Conservation (phyloP, 441 rosid species). For the Euphorbia schlechtendalii region DNA sequence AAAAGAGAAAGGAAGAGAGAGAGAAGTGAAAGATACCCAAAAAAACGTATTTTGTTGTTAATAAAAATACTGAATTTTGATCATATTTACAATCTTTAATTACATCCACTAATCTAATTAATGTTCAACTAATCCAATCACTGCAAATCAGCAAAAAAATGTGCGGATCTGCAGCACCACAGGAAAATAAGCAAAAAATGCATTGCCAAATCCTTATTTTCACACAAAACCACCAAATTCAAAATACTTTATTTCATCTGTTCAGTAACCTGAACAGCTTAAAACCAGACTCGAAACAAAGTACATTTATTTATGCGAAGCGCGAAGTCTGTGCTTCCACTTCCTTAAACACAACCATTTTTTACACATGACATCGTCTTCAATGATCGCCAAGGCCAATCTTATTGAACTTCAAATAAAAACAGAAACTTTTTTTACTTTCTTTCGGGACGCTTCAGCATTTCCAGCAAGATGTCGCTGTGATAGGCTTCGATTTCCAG, state of each 20-base stretch:
- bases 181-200: no score
- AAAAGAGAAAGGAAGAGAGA: no score
- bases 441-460: constrained; percentile 21
- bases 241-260: constrained; percentile 24
- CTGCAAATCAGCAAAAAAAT: no score
- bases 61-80: no score
- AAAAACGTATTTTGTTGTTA: no score
- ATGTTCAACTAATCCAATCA: no score
- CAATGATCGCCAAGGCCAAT: neutral
- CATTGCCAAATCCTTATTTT: no score
- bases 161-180: no score
- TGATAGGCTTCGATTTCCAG: constrained; percentile 54
- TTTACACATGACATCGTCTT: neutral
- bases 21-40: no score
- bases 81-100: no score
- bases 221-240: constrained; percentile 9
- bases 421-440: no score
- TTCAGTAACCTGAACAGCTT: constrained; percentile 19
- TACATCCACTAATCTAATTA: no score
- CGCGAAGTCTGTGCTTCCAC: constrained; percentile 16
- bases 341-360: neutral
- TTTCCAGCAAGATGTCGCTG: constrained; percentile 66
- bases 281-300: neutral
- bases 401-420: constrained; percentile 1
- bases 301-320: neutral